Percentiles rank a stretch among this genome's conserved stretches.
phyloP scores from a whole-genome alignment of 441 rosid genomes.

The Viola pubescens region DNA sequence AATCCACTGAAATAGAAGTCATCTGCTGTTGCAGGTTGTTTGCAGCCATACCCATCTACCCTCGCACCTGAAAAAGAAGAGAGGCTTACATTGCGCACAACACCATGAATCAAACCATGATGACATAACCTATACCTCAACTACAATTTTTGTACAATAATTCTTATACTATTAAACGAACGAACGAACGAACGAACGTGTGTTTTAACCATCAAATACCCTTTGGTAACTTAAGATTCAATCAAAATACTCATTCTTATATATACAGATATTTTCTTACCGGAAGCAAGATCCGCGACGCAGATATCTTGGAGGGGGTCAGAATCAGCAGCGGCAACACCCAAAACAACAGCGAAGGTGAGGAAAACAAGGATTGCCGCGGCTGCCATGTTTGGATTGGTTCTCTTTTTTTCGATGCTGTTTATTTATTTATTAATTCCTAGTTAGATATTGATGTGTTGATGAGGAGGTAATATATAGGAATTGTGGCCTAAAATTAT shows the following conservation, averaged over 20 bases:
- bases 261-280: slow-evolving; percentile 9
- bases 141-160: too few relatives aligned
- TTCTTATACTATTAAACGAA: too few relatives aligned
- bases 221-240: too few relatives aligned
- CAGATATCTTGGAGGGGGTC: slow-evolving; percentile 58
- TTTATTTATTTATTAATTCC: too few relatives aligned
- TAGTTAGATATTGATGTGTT: too few relatives aligned
- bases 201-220: too few relatives aligned
- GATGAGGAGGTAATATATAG: too few relatives aligned
- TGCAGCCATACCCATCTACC: slow-evolving; percentile 46
- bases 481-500: too few relatives aligned
- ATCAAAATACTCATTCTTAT: too few relatives aligned
- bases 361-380: slow-evolving; percentile 9
- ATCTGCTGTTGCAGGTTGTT: slow-evolving; percentile 20
- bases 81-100: background rate
- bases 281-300: slow-evolving; percentile 40
- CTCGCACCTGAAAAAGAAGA: slow-evolving; percentile 21
- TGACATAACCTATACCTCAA: too few relatives aligned
- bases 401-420: background rate
- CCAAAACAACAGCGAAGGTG: slow-evolving; percentile 19
- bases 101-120: too few relatives aligned
- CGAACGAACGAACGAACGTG: too few relatives aligned
- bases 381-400: slow-evolving; percentile 15
- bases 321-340: slow-evolving; percentile 32
- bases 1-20: slow-evolving; percentile 41